phyloP scores from a whole-genome alignment of 768 basidiomycete species.

The Tylopilus felleus region DNA sequence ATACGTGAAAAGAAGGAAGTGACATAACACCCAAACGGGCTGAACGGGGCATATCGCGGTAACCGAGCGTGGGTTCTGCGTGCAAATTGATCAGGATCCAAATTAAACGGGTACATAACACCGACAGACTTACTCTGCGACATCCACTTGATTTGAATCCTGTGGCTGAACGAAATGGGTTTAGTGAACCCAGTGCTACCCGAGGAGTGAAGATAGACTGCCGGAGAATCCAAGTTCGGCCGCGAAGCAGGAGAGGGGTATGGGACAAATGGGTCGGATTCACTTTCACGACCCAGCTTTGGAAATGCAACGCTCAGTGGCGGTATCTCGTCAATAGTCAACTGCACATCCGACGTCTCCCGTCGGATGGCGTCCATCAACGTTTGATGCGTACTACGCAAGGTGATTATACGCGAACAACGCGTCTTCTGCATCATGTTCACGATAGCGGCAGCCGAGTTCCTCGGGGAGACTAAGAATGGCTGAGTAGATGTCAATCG shows the following conservation, averaged over 20 bases:
- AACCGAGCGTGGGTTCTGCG: constrained; percentile 1
- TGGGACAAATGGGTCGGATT: constrained; percentile 7
- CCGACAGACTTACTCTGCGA: constrained; percentile 26
- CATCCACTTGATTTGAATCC: constrained; percentile 33
- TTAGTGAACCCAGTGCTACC: constrained; percentile 49
- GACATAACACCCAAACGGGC: constrained; percentile 26
- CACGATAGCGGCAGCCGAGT: constrained; percentile 18
- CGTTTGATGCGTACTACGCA: constrained; percentile 2
- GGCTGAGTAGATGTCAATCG: constrained; percentile 14
- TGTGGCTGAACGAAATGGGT: constrained; percentile 35
- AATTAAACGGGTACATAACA: too few species aligned
- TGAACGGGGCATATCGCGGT: background rate
- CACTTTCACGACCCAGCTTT: constrained; percentile 23
- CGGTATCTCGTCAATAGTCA: constrained; percentile 10
- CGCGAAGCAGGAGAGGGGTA: constrained; percentile 5
- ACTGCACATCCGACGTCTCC: background rate
- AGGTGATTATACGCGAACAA: constrained; percentile 20
- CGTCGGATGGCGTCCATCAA: constrained; percentile 12
- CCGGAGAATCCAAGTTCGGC: constrained; percentile 11
- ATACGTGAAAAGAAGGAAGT: constrained; percentile 39
- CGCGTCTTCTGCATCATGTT: constrained; percentile 18
- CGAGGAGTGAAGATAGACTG: constrained; percentile 21
- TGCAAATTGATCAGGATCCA: background rate
- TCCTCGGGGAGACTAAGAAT: constrained; percentile 22
- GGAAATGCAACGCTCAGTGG: constrained; percentile 33